Conservation (phyloP, 2,329 filamentous ascomycete species). For the Paecilomyces variotii region DNA sequence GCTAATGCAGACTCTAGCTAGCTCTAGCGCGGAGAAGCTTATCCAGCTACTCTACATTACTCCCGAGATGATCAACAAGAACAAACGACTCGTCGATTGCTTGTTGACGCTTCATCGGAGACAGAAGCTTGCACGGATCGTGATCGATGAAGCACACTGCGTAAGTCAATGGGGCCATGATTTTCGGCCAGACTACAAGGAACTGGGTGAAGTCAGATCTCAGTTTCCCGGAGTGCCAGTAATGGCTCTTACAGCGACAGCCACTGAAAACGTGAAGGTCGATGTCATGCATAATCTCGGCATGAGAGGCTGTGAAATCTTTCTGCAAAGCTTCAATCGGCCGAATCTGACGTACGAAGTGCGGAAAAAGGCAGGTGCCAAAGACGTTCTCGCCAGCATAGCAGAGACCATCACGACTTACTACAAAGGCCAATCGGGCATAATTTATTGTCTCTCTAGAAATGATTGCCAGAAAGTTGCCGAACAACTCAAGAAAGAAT, state of each 20-base stretch:
- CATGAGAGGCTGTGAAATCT: slow-evolving; percentile 69
- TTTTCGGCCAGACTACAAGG: slow-evolving; percentile 93
- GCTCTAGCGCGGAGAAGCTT: slow-evolving; percentile 60
- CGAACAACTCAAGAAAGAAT: slow-evolving; percentile 50
- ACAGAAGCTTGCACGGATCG: slow-evolving; percentile 73
- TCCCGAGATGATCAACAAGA: slow-evolving; percentile 92
- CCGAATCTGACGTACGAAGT: slow-evolving; percentile 90
- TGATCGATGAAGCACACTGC: slow-evolving; percentile 98
- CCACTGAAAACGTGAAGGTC: slow-evolving; percentile 82
- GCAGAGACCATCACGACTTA: slow-evolving; percentile 56
- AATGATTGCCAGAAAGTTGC: slow-evolving; percentile 78
- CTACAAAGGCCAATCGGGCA: slow-evolving; percentile 69
- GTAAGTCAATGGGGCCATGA: slow-evolving; percentile 99
- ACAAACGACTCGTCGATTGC: slow-evolving; percentile 55
- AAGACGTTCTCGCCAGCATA: slow-evolving; percentile 46
- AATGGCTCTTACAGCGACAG: slow-evolving; percentile 92
- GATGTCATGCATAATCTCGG: slow-evolving; percentile 89
- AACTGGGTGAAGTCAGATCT: slow-evolving; percentile 63
- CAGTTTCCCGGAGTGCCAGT: slow-evolving; percentile 74
- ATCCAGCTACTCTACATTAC: slow-evolving; percentile 91
- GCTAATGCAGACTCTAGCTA: slow-evolving; percentile 58
- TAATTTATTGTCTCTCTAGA: slow-evolving; percentile 85
- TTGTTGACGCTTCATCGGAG: slow-evolving; percentile 62
- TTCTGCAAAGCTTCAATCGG: slow-evolving; percentile 93
- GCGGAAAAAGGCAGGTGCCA: slow-evolving; percentile 51